These are phyloP conservation scores for Corymbia calophylla DNA, from an alignment of 441 rosid species.

Conservation along the genomic window DNA sequence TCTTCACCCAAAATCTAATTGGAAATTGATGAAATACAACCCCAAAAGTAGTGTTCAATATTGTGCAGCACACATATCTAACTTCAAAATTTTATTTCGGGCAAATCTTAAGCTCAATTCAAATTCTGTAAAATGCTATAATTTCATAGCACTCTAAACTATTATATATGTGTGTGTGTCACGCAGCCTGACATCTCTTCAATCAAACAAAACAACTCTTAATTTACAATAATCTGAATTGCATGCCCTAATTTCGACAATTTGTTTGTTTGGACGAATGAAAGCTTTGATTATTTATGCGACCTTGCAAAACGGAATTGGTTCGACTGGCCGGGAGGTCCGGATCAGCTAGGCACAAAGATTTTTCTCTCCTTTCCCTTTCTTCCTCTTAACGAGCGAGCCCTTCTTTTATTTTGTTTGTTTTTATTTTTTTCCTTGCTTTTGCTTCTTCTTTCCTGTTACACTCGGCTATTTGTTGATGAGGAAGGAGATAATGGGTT, in stretches of 20 bases:
- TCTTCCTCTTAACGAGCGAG: neutral
- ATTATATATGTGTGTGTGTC: no score
- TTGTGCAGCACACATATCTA: no score
- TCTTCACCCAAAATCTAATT: fast-evolving
- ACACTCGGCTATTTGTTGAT: neutral
- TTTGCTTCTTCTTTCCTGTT: neutral
- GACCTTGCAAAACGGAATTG: fast-evolving
- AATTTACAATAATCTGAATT: neutral
- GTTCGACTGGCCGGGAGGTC: neutral
- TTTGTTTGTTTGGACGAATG: neutral
- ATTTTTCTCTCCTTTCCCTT: neutral
- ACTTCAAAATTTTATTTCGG: neutral
- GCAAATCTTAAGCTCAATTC: neutral
- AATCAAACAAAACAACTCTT: fast-evolving
- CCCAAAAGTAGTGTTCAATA: fast-evolving
- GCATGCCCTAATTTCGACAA: neutral
- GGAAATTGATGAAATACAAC: neutral
- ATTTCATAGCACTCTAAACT: fast-evolving
- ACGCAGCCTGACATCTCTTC: neutral
- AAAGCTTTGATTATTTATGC: neutral
- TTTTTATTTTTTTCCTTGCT: neutral
- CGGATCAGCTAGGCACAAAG: neutral
- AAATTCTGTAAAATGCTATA: fast-evolving
- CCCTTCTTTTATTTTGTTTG: neutral
- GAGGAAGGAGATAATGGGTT: neutral